A percentile compares a stretch with the other conserved stretches of the same genome.
Conservation (phyloP, 257 asterid genomes). For the Fraxinus cuspidata region DNA sequence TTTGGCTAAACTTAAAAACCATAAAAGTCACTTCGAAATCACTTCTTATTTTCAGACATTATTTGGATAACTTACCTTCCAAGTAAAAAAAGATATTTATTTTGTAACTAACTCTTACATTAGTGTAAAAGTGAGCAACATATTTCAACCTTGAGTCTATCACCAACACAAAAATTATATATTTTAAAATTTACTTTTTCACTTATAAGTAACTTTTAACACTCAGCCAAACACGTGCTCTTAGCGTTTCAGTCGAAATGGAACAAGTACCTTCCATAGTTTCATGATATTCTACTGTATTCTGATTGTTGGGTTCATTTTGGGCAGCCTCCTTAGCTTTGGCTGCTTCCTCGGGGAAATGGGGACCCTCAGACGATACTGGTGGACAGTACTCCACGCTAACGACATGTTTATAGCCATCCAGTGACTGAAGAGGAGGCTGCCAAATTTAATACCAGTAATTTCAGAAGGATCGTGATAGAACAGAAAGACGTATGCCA, state of each 20-base stretch:
- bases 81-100: not conserved
- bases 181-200: not conserved
- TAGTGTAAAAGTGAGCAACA: not conserved
- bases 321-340: conserved; percentile 89
- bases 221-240: not conserved
- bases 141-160: not conserved
- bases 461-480: conserved; percentile 13
- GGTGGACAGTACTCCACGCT: conserved; percentile 72
- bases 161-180: not conserved
- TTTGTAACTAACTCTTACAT: not conserved
- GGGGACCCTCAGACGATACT: conserved; percentile 57
- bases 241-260: not conserved
- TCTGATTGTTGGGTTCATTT: conserved; percentile 53
- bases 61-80: not conserved
- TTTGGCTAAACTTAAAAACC: not conserved
- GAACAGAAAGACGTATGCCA: not conserved
- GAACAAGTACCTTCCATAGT: conserved; percentile 69
- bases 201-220: not conserved
- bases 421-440: conserved; percentile 77
- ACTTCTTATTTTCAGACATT: not conserved
- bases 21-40: not conserved
- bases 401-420: conserved; percentile 86
- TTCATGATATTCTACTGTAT: conserved; percentile 71
- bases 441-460: conserved; percentile 26
- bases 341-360: conserved; percentile 80